A percentile compares a stretch with the other conserved stretches of the same genome.
These are phyloP conservation scores for Wickerhamomyces ciferrii DNA, from an alignment of 805 yeast genomes.

Conservation along the genomic window DNA sequence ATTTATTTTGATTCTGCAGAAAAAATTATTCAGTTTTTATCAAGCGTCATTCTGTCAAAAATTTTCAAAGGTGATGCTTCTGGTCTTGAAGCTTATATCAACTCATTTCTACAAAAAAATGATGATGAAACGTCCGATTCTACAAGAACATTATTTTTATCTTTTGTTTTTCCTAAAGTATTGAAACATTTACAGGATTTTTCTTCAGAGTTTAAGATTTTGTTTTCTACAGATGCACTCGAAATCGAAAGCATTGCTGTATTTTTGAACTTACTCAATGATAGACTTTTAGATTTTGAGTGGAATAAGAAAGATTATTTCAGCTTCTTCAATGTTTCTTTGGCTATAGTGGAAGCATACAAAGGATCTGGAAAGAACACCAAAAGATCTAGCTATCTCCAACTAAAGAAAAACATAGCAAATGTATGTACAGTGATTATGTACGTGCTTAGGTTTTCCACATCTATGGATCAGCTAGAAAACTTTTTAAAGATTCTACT, in stretches of 20 bases:
- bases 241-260: slow-evolving; percentile 16
- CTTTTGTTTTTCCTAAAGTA: slow-evolving; percentile 24
- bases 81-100: slow-evolving; percentile 15
- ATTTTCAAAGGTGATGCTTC: slow-evolving; percentile 16
- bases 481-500: slow-evolving; percentile 24
- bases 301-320: slow-evolving; percentile 23
- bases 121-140: slow-evolving; percentile 10
- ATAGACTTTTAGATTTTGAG: slow-evolving; percentile 16
- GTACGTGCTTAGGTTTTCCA: slow-evolving; percentile 13
- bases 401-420: slow-evolving; percentile 11
- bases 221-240: slow-evolving; percentile 13
- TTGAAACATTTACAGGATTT: slow-evolving; percentile 23
- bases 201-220: slow-evolving; percentile 18
- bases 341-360: slow-evolving; percentile 16
- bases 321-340: slow-evolving; percentile 19
- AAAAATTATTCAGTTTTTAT: slow-evolving; percentile 26
- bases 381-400: slow-evolving; percentile 12
- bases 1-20: slow-evolving; percentile 25
- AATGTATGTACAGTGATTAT: slow-evolving; percentile 5
- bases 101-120: slow-evolving; percentile 6
- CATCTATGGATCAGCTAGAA: slow-evolving; percentile 18
- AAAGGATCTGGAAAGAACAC: slow-evolving; percentile 10
- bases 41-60: slow-evolving; percentile 32
- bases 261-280: slow-evolving; percentile 13
- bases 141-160: slow-evolving; percentile 13